Percentiles rank a stretch among this genome's conserved stretches.
Conservation (phyloP, 768 basidiomycete genomes). For the Naematelia encephala region DNA sequence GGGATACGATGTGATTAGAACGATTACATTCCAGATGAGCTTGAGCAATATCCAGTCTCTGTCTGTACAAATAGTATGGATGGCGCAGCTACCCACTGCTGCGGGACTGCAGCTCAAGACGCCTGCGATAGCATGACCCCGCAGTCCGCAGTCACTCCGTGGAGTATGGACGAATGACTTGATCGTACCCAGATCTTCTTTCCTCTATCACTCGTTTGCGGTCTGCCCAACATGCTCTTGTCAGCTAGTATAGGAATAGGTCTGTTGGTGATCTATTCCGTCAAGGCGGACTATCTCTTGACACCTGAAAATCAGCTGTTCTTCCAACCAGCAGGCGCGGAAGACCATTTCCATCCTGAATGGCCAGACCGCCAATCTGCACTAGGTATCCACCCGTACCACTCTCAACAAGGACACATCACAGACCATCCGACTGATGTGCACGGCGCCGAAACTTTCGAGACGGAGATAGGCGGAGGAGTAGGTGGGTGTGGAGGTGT, state of each 20-base stretch:
- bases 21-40: no score
- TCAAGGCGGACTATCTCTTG: neutral
- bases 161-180: no score
- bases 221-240: neutral
- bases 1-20: no score
- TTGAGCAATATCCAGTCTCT: no score
- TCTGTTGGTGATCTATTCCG: neutral
- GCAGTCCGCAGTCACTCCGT: no score
- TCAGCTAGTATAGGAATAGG: neutral
- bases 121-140: no score
- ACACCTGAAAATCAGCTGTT: conserved; percentile 5
- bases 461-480: neutral
- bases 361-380: conserved; percentile 8
- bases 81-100: no score
- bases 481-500: conserved; percentile 10
- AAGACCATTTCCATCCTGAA: conserved; percentile 8
- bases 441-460: neutral
- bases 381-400: neutral
- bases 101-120: no score
- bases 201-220: no score
- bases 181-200: no score
- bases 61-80: no score
- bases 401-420: neutral
- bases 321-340: neutral
- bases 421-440: neutral